Base-by-base conservation (phyloP, 345 rosid genomes). In the Conringia planisiliqua region DNA sequence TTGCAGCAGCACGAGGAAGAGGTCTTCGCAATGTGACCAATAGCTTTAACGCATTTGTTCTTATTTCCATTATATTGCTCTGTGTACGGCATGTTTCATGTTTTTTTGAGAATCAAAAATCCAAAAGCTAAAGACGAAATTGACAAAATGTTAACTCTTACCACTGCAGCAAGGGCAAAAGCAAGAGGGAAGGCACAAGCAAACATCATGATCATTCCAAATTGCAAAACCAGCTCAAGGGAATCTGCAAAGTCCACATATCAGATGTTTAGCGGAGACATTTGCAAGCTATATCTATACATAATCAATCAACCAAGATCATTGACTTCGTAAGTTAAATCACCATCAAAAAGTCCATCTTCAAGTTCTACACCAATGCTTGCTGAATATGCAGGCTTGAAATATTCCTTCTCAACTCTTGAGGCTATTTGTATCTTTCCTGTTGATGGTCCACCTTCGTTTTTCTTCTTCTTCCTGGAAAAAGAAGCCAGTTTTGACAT, bases 201-300 rank as follows among this genome's bases (percentile, higher is more conserved):
- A 72, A 91, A 91, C 98, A 94, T 94, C 98, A 91, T 89, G 80
- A 91, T 85, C 97, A 87, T 91, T 79, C 98, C 98, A 60, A 94
- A 91, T 75, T 94, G 97, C 81, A 94, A 84, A 26, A 92, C 86
- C 68, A 94, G 76, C 89, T 85, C 95, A 66, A 94, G 88, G 61
- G 81, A 88, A 79, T 93, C 97, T 89, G 84, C 85, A 83, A 27
- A 33, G 16, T 62, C 52, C 70, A 54, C 35, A 57, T 57, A 24
- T 44, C 59, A 35, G 7, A 1, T 43, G 43, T 65, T 43, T 44
- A 65, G 65, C 20, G 7, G 26, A 75, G 22, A 69, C 12, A 30
- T 40, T 14, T 43, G 47, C 22, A 68, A 51, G 66, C 64, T 36
- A 67, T 54, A 67, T 27, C 17, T 10, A 35, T 16, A 24, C 17